Evolutionary conservation across 225 moss, liverwort and hornwort genomes (phyloP), one percentile per base, ranked within the genome.

Genomic region (Ulota crispa): DNA sequence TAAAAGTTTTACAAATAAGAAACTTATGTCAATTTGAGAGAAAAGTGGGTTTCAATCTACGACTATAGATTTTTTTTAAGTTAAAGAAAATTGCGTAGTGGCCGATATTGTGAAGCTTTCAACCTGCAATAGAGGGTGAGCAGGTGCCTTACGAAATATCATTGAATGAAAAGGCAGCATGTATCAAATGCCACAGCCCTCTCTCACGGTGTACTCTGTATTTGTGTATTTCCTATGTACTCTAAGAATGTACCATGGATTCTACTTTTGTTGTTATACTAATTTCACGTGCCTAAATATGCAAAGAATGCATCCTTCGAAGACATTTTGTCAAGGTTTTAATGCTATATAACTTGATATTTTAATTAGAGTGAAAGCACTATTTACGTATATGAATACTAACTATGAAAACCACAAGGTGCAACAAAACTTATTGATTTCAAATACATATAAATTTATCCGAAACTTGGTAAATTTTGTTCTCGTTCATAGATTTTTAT

Each of bases 161-260:
- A 30, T 59, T 28, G 14, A 56, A 70, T 52, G 72, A 67, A 66
- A 81, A 60, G 77, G 72, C 24, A 64, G 70, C 11, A 7, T 32
- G 2, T 60, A 37, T 67, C 8, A 79, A 73, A 52, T 79, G n/a
- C 24, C 62, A 32, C 0, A 5, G 14, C 12, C 11, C 7, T 67
- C 0, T 39, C 1, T 39, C 5, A 9, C 18, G 0, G 0, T 1
- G 7, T 7, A 77, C 0, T 57, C 1, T 66, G 12, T 0, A 26
- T 36, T 36, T 77, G 9, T 0, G 23, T 21, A 37, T 34, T n/a
- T 0, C 2, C 0, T 2, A 11, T 19, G 11, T 20, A 21, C 3
- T 19, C 3, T 21, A 2, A 28, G 0, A 43, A 42, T 12, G 21
- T 21, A 43, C 21, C 13, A 42, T 42, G 0, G 11, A 59, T 14